phyloP scores from a whole-genome alignment of 164 flowering plant genomes.

The Nelumbo lutea region DNA sequence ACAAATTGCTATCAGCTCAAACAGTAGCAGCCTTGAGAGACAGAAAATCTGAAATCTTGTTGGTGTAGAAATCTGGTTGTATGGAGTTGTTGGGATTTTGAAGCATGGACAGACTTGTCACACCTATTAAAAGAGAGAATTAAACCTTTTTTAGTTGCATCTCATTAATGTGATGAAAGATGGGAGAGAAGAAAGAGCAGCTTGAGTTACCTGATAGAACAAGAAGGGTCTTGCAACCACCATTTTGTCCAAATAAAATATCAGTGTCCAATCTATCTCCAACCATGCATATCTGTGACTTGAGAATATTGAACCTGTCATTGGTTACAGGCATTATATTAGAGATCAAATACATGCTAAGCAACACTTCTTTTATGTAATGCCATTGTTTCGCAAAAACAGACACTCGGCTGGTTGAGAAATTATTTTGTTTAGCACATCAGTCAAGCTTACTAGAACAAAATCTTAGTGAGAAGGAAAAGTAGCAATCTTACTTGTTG shows the following conservation, averaged over 20 bases:
- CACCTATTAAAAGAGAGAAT: slow-evolving; percentile 41
- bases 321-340: slow-evolving; percentile 1
- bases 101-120: slow-evolving; percentile 75
- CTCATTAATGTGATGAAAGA: slow-evolving; percentile 1
- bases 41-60: slow-evolving; percentile 84
- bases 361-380: no score
- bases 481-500: slow-evolving; percentile 41
- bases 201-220: slow-evolving; percentile 81
- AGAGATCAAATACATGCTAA: no score
- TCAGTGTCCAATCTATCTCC: slow-evolving; percentile 98
- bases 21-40: slow-evolving; percentile 71
- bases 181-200: neutral
- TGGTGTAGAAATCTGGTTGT: slow-evolving; percentile 96
- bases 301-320: slow-evolving; percentile 73
- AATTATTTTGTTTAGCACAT: no score
- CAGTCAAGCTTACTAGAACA: neutral
- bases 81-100: slow-evolving; percentile 70
- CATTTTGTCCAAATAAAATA: slow-evolving; percentile 95
- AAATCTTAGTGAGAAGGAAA: neutral
- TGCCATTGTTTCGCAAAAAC: no score
- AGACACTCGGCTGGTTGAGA: no score
- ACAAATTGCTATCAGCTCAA: slow-evolving; percentile 18
- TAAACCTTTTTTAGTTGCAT: neutral
- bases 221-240: slow-evolving; percentile 98
- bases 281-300: slow-evolving; percentile 99